Percentiles rank a stretch among this genome's conserved stretches.
phyloP scores from a whole-genome alignment of 2,329 filamentous ascomycete species.

The Eutypa lata region DNA sequence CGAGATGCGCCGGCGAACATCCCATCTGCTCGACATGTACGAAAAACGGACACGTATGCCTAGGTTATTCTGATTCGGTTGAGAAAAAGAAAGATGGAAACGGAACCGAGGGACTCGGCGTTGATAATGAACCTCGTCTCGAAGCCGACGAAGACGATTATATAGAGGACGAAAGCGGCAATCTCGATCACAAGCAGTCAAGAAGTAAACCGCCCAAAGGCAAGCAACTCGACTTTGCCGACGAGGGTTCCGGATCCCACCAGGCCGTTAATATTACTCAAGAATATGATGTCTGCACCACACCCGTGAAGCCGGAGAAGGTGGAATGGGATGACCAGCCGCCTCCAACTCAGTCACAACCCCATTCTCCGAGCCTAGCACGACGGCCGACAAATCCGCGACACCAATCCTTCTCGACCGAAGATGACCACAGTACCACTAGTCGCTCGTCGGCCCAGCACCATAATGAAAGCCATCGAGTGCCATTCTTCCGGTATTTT shows the following conservation, averaged over 20 bases:
- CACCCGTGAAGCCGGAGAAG: conserved; percentile 26
- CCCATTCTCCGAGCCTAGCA: conserved; percentile 18
- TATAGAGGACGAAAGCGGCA: conserved; percentile 28
- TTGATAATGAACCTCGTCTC: conserved; percentile 24
- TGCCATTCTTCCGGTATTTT: conserved; percentile 89
- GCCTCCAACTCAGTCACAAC: conserved; percentile 15
- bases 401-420: conserved; percentile 36
- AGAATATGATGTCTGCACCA: conserved; percentile 17
- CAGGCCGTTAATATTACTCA: conserved; percentile 22
- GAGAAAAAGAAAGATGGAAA: conserved; percentile 41
- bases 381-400: conserved; percentile 25
- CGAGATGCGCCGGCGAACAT: conserved; percentile 70
- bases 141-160: conserved; percentile 36
- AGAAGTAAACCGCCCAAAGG: conserved; percentile 20
- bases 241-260: conserved; percentile 17
- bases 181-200: conserved; percentile 27
- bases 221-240: conserved; percentile 22
- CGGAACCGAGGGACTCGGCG: conserved; percentile 5
- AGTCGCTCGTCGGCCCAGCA: conserved; percentile 45
- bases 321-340: conserved; percentile 28
- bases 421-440: conserved; percentile 36
- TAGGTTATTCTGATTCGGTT: conserved; percentile 60
- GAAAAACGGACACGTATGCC: conserved; percentile 66
- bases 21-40: conserved; percentile 70
- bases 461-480: conserved; percentile 57